These are phyloP conservation scores for Emmonsia crescens DNA, from an alignment of 2,329 filamentous ascomycete genomes.

Conservation along the genomic window DNA sequence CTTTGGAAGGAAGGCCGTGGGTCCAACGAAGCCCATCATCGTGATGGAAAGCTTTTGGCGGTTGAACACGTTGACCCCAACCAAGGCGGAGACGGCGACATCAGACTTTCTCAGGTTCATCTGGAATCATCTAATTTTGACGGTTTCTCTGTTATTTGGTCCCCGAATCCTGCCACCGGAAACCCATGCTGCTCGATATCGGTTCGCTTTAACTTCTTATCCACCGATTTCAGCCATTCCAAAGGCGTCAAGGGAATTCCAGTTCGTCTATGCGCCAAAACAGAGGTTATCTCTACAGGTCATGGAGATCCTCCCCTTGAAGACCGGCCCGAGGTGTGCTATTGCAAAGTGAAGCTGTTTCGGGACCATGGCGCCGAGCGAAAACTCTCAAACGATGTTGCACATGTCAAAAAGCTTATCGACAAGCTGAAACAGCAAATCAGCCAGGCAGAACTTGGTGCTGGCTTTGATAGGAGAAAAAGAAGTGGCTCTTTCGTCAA, in stretches of 20 bases:
- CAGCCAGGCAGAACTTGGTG: conserved; percentile 55
- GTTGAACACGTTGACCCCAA: conserved; percentile 75
- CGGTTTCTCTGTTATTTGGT: conserved; percentile 87
- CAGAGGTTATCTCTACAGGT: conserved; percentile 42
- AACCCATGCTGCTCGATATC: conserved; percentile 70
- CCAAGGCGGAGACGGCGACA: conserved; percentile 43
- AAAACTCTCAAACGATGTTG: conserved; percentile 87
- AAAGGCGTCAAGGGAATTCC: conserved; percentile 98
- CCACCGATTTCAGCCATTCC: conserved; percentile 96
- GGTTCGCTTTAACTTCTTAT: conserved; percentile 95
- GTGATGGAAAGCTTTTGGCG: conserved; percentile 78
- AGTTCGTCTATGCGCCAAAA: conserved; percentile 85
- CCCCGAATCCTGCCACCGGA: conserved; percentile 53
- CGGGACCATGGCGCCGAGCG: conserved; percentile 90
- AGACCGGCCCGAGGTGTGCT: conserved; percentile 49
- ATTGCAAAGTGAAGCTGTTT: conserved; percentile 95
- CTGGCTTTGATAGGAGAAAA: conserved; percentile 51
- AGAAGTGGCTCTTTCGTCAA: conserved; percentile 42
- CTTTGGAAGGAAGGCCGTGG: conserved; percentile 94
- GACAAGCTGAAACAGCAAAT: conserved; percentile 95
- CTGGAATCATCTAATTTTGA: conserved; percentile 76
- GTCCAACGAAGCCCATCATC: conserved; percentile 88
- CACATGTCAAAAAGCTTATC: conserved; percentile 91
- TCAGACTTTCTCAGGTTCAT: conserved; percentile 59
- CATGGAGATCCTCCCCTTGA: conserved; percentile 10